Evolutionary conservation across 2,329 filamentous ascomycete genomes (phyloP), one percentile per base, ranked within the genome.

Genomic region (Epichloe typhina): DNA sequence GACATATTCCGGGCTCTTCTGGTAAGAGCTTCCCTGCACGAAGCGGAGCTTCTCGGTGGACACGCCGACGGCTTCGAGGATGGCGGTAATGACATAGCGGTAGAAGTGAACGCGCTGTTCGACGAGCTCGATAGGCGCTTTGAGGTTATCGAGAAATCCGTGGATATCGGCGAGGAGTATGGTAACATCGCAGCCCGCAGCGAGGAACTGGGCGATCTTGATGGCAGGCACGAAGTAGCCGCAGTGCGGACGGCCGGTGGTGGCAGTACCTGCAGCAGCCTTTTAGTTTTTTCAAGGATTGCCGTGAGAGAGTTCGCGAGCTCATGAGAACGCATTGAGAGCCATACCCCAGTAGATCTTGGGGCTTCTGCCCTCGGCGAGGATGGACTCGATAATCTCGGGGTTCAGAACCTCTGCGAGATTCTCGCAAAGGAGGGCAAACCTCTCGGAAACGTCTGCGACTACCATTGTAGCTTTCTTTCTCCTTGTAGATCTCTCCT

Each of bases 201-300:
- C 77, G 36, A 96, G 80, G 61, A 95, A 82, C 65, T 96, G 84
- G 39, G 88, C 89, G 55, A 96, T 85, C 69, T 96, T 96, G 63
- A 95, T 80, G 59, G 86, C 84, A 5, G 89, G 84, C 9, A 93
- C 85, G 55, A 95, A 87, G 75, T 95, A 95, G 58, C 88, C 90
- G 64, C 82, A 86, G 67, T 96, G 90, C 50, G 89, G 89, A 53
- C 83, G 77, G n/a, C 88, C 88, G 0, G 88, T 94, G 15, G 88
- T 88, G 17, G 87, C 86, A 39, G 85, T 91, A 41, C 85, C 79
- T 79, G 49, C 6, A n/a, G 35, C 26, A 31, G 26, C 26, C 26
- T 31, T 31, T 31, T 31, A 31, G 26, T 31, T 11, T 31, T 11
- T 31, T 11, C 26, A 31, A 31, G 26, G 9, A 31, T 11, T 4